A percentile compares a stretch with the other conserved stretches of the same genome.
These are phyloP conservation scores for Jaapia argillacea DNA, from an alignment of 768 basidiomycete species.

Conservation along the genomic window DNA sequence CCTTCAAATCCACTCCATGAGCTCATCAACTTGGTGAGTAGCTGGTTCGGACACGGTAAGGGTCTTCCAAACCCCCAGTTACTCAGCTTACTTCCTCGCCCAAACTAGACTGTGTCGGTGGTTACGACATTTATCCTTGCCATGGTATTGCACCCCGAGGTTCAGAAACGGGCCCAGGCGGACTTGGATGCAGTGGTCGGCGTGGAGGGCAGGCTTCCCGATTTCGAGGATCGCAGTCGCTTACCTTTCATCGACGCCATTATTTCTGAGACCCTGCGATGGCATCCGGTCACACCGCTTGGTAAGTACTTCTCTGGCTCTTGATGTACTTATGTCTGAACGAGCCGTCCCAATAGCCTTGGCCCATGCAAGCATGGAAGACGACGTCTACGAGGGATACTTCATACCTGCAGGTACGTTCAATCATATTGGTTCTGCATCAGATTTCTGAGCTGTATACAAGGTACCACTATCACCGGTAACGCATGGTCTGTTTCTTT, in stretches of 20 bases:
- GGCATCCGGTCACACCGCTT: not conserved
- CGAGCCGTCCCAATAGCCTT: slow-evolving; percentile 12
- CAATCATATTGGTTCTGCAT: too few species aligned
- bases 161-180: not conserved
- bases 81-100: not conserved
- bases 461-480: too few species aligned
- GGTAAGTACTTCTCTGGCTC: not conserved
- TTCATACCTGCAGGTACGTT: slow-evolving; percentile 29
- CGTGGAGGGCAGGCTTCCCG: not conserved
- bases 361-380: slow-evolving; percentile 27
- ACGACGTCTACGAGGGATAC: slow-evolving; percentile 30
- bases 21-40: not conserved
- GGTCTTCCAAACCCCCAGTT: not conserved
- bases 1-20: not conserved
- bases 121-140: not conserved
- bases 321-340: not conserved
- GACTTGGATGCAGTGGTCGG: not conserved
- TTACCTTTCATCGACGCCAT: not conserved
- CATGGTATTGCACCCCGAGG: not conserved
- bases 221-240: not conserved
- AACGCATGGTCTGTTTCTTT: not conserved
- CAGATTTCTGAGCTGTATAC: too few species aligned
- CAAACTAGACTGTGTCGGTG: not conserved
- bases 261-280: not conserved
- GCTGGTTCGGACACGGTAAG: not conserved